Evolutionary conservation across 352 stramenopile species (phyloP).

Genomic region (Elongisporangium prolatum): DNA sequence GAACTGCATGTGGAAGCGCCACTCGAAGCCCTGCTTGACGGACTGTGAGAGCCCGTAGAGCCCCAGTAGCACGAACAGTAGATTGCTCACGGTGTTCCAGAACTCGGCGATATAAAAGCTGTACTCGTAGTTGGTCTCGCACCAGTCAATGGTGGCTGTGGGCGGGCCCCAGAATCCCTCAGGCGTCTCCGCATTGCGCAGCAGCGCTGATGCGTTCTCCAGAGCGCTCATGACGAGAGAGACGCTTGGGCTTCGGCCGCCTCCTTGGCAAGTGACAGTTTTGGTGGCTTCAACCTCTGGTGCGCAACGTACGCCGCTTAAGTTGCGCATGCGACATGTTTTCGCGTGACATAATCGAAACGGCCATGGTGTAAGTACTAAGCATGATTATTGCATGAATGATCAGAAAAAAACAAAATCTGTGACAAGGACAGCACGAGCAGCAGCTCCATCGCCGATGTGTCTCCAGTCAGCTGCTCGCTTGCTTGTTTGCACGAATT

Average conservation of each 20-base stretch:
- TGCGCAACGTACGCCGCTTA: neutral
- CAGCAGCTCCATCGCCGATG: too few relatives aligned
- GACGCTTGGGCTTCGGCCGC: neutral
- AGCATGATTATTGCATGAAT: too few relatives aligned
- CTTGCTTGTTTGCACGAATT: neutral
- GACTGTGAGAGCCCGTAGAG: slow-evolving; percentile 67
- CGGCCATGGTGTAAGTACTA: too few relatives aligned
- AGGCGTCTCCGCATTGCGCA: neutral
- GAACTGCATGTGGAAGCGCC: slow-evolving; percentile 71
- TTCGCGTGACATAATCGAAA: neutral
- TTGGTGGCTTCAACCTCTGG: neutral
- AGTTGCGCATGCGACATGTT: neutral
- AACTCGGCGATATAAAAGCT: slow-evolving; percentile 83
- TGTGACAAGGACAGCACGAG: neutral
- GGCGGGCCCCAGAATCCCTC: slow-evolving; percentile 62
- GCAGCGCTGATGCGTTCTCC: neutral
- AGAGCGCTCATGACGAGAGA: neutral
- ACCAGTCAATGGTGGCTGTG: slow-evolving; percentile 86
- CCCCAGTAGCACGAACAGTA: slow-evolving; percentile 70
- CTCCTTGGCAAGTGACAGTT: neutral
- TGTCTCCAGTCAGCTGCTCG: neutral
- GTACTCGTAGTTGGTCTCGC: slow-evolving; percentile 79
- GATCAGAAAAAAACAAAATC: neutral
- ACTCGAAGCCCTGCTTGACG: slow-evolving; percentile 66
- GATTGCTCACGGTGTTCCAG: slow-evolving; percentile 85